Base-by-base conservation (phyloP, 2,329 filamentous ascomycete species). In the Cercospora beticola region DNA sequence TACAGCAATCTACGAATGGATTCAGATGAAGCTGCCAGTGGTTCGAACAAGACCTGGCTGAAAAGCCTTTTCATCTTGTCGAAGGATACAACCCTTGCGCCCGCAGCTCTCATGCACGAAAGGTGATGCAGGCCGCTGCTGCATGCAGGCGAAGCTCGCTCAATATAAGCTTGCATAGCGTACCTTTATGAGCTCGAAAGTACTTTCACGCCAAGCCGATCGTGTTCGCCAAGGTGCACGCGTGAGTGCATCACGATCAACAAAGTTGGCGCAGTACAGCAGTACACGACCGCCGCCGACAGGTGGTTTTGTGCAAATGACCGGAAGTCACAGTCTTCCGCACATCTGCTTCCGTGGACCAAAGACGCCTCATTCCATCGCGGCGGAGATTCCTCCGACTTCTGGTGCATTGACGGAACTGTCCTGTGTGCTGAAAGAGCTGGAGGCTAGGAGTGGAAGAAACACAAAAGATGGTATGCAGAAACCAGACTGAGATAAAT, bases 1-100 rank as follows among this genome's bases (percentile, higher is more conserved):
- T 26, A 65, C 68, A 5, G 65, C 52, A 26, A 21, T 66, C 21
- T 67, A 62, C 8, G 69, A 71, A 40, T 71, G 69, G 69, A 69
- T 71, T 30, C 67, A 71, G 43, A 69, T 71, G 69, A 69, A 66
- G 33, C 69, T 62, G 69, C 60, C 57, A 12, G 40, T 30, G 31
- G 65, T 60, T 10, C 36, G 46, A 16, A 31, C 62, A 23, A 62
- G 57, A 26, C 66, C 66, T 26, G 54, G 62, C 3, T 68, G 66
- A 68, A 33, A 23, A 43, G 16, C 16, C 16, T 16, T 30, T 23
- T 18, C 54, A 28, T n/a, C 9, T 58, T n/a, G 30, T 18, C 54
- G 7, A n/a, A 58, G 6, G 18, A 28, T 9, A 33, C 26, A 9
- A 30, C 23, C 10, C 7, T 16, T 31, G 3, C 6, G 10, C 6